phyloP scores from a whole-genome alignment of 2,329 filamentous ascomycete species.

The Monosporascus sp. region DNA sequence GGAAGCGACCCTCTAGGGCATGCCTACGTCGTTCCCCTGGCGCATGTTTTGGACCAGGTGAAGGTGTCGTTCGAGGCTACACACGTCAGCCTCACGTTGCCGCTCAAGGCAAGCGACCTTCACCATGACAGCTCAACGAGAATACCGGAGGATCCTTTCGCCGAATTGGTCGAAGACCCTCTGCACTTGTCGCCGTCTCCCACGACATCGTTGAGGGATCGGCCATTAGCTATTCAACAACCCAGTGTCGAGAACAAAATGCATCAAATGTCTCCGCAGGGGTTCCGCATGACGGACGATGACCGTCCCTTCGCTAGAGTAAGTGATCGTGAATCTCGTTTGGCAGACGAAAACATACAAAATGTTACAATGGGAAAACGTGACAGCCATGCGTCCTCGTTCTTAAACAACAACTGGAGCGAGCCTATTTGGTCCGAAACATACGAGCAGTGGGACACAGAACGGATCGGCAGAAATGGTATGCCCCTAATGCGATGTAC shows the following conservation, averaged over 20 bases:
- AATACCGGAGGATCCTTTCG: too few relatives aligned
- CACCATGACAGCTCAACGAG: too few relatives aligned
- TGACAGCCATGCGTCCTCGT: slow-evolving; percentile 18
- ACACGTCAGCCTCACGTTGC: too few relatives aligned
- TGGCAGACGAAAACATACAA: slow-evolving; percentile 13
- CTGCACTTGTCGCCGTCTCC: too few relatives aligned
- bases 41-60: too few relatives aligned
- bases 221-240: too few relatives aligned
- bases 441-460: slow-evolving; percentile 16
- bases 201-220: too few relatives aligned
- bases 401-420: slow-evolving; percentile 20
- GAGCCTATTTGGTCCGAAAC: slow-evolving; percentile 21
- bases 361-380: slow-evolving; percentile 25
- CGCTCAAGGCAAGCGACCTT: too few relatives aligned
- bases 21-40: too few relatives aligned
- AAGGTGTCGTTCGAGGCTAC: too few relatives aligned
- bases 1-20: too few relatives aligned
- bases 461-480: slow-evolving; percentile 21
- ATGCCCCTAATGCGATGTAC: slow-evolving; percentile 7
- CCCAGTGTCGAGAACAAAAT: slow-evolving; percentile 63
- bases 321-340: slow-evolving; percentile 33
- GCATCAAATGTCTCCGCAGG: slow-evolving; percentile 95
- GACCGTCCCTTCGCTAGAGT: slow-evolving; percentile 93
- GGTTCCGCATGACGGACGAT: slow-evolving; percentile 97
- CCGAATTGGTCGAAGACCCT: too few relatives aligned